Evolutionary conservation across 2,329 filamentous ascomycete genomes (phyloP), one percentile per base, ranked within the genome.

Genomic region (Sporothrix euskadiensis): DNA sequence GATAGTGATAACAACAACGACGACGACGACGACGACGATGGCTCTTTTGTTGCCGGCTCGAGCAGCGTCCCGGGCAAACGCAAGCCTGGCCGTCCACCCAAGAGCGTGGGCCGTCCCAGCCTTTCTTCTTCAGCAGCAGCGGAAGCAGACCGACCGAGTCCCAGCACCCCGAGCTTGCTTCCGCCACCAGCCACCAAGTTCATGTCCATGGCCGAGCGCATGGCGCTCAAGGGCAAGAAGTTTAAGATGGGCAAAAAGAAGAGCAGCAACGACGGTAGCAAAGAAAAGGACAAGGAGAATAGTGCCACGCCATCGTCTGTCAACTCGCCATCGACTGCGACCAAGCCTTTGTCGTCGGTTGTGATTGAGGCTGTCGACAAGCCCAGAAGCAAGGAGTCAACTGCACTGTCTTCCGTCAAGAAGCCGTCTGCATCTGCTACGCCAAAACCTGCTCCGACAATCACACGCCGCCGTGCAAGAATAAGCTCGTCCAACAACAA

Each of bases 131-230:
- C 30, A 1, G 12, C 26, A 4, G 12, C 26, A 9, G 41, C 41
- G 12, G 41, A 3, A 14, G 44, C 14, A 49, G 44, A 49, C 44
- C 44, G 44, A 14, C 44, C 44, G 14, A 44, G 30, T 3, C 68
- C 68, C 49, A 69, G 8, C 19, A 54, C 47, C 16, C 57, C 72
- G 1, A n/a, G 44, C 4, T n/a, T 47, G 19, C 41, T 57, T 2
- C 71, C 49, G 14, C 72, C 78, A 19, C 73, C 41, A 76, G 78
- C 63, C 3, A 78, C 77, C 12, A 79, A 81, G 12, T 83, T 86
- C 66, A 81, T 89, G 81, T 89, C 88, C 6, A 85, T 89, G 84
- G 83, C 84, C 52, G 87, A 89, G 76, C 83, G 86, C n/a, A 85
- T 88, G 83, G 86, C 84, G 47, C 80, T 87, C 1, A 83, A 81